phyloP scores from a whole-genome alignment of 805 yeast species.

The Suhomyces canberraensis region DNA sequence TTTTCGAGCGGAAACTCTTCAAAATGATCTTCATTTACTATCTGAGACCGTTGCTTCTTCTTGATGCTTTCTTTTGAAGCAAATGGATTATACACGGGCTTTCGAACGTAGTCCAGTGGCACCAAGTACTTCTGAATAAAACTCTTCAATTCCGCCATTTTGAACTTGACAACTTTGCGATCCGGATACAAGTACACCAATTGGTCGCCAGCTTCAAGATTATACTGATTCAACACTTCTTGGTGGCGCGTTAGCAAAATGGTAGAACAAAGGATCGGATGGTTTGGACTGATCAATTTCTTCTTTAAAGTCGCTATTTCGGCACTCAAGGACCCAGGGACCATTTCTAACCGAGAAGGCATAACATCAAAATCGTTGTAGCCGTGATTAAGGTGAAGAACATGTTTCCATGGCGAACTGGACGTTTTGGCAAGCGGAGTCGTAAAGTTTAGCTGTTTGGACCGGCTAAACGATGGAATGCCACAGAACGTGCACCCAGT shows the following conservation, averaged over 20 bases:
- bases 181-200: slow-evolving; percentile 57
- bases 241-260: slow-evolving; percentile 26
- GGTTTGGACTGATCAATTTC: slow-evolving; percentile 34
- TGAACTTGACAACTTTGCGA: slow-evolving; percentile 37
- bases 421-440: slow-evolving; percentile 46
- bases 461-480: slow-evolving; percentile 36
- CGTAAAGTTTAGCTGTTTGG: slow-evolving; percentile 38
- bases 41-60: no score
- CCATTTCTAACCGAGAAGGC: slow-evolving; percentile 51
- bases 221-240: slow-evolving; percentile 6
- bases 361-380: slow-evolving; percentile 32
- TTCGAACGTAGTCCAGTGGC: slow-evolving; percentile 25
- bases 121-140: slow-evolving; percentile 43
- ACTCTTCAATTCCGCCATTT: slow-evolving; percentile 20
- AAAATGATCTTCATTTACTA: slow-evolving; percentile 6
- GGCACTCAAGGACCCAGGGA: slow-evolving; percentile 42
- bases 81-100: slow-evolving; percentile 25
- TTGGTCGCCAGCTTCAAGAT: slow-evolving; percentile 8
- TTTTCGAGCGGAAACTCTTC: slow-evolving; percentile 10
- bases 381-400: slow-evolving; percentile 49
- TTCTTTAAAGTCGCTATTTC: slow-evolving; percentile 36
- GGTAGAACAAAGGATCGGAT: slow-evolving; percentile 52
- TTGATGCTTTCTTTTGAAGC: background rate
- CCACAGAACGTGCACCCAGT: slow-evolving; percentile 64
- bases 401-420: slow-evolving; percentile 53